Evolutionary conservation across 371 early-diverging fungal species (phyloP), one percentile per base, ranked within the genome.

Genomic region (Lichtheimia hyalospora): DNA sequence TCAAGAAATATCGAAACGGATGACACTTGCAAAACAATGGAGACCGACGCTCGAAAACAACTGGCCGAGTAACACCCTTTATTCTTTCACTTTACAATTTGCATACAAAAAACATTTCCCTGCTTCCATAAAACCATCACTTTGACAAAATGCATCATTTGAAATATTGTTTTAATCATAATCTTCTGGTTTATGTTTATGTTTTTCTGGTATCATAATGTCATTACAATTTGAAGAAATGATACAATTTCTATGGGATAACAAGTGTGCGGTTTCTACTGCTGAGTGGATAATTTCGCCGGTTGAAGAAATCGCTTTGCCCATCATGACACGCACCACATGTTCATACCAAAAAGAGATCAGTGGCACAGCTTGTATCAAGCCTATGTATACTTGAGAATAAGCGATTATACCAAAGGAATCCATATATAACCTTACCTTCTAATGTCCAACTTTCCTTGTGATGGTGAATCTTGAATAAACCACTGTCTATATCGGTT

Each of bases 381-480:
- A 15, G 14, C 62, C 62, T 62, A 51, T 5, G 42, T 10, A n/a
- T 28, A 25, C 21, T 34, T 2, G 7, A 27, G 39, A 50, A 54
- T 15, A 59, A 52, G 39, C 15, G 10, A 34, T 34, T 5, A 10
- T 34, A 6, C 34, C 8, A 0, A 21, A 16, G 12, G 2, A 1
- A 46, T 46, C 5, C 46, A 21, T 43, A 44, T 49, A 20, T 25
- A 58, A 24, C 24, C 18, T 48, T 53, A 68, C 69, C 69, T 61
- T 68, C 64, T 51, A 68, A 25, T 27, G 64, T 64, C 69, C 69
- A 68, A 28, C 61, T 64, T 25, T 68, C 69, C 46, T 61, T 40
- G 15, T 68, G 64, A 6, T 27, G 24, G 2, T 23, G 23, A 39
- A 68, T 58, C 49, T 68, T 68, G 41, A 60, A 54, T 10, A 57